Evolutionary conservation across 1,284 basidiomycete species (phyloP).

Genomic region (Marasmius tenuissimus): DNA sequence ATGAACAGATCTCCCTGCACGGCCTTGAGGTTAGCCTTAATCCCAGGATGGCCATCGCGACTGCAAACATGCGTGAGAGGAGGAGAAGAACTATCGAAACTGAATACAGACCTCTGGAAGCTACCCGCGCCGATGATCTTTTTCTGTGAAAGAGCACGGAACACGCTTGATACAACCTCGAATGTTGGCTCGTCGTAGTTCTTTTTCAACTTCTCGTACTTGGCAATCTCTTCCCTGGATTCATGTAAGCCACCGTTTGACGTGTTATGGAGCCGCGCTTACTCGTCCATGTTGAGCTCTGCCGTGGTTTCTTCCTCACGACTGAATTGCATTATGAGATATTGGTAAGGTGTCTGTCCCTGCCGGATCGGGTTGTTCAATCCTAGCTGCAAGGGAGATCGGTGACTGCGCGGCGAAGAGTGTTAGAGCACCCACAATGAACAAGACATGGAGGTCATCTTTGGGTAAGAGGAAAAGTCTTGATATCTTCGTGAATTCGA

Average conservation of each 20-base stretch:
- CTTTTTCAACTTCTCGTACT: constrained; percentile 86
- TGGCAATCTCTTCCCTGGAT: constrained; percentile 65
- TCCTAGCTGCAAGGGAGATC: constrained; percentile 58
- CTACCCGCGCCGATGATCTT: constrained; percentile 87
- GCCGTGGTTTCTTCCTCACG: constrained; percentile 97
- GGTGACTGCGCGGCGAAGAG: neutral
- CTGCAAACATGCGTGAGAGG: constrained; percentile 33
- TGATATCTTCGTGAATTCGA: constrained; percentile 89
- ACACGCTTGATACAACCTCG: constrained; percentile 93
- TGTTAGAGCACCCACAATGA: constrained; percentile 67
- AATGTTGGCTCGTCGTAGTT: constrained; percentile 93
- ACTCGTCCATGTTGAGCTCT: constrained; percentile 94
- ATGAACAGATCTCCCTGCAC: constrained; percentile 97
- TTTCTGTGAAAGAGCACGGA: constrained; percentile 88
- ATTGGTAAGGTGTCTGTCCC: constrained; percentile 97
- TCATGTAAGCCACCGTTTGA: neutral
- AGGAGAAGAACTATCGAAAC: constrained; percentile 2
- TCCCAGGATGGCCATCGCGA: constrained; percentile 73
- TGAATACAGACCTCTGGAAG: constrained; percentile 70
- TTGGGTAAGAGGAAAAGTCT: constrained; percentile 94
- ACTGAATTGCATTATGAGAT: constrained; percentile 96
- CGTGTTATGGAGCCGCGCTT: constrained; percentile 29
- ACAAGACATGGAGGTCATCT: constrained; percentile 95
- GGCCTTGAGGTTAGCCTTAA: constrained; percentile 98
- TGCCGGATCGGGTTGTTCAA: constrained; percentile 94